Evolutionary conservation across 2,329 filamentous ascomycete species (phyloP).

Genomic region (Penicillium griseofulvum): DNA sequence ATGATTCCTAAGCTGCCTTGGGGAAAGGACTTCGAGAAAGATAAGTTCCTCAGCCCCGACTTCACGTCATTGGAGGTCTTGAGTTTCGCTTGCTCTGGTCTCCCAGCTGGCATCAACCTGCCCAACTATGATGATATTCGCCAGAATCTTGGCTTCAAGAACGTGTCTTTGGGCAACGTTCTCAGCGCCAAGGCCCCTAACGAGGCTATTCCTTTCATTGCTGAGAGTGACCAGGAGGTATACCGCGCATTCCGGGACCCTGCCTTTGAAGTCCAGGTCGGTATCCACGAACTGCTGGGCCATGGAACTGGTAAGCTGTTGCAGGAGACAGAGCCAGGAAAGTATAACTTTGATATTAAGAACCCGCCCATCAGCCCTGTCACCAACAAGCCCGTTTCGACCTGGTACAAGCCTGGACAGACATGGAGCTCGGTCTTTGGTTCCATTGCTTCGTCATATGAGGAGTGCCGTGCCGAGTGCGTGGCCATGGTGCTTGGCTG

Average conservation of each 20-base stretch:
- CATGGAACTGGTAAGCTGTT: constrained; percentile 93
- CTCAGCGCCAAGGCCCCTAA: constrained; percentile 86
- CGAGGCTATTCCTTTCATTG: constrained; percentile 89
- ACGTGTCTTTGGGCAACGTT: constrained; percentile 85
- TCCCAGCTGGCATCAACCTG: constrained; percentile 60
- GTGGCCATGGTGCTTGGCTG: constrained; percentile 89
- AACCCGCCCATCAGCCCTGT: constrained; percentile 81
- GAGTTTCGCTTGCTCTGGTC: constrained; percentile 68
- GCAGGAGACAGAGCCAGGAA: constrained; percentile 77
- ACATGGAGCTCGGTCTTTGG: constrained; percentile 95
- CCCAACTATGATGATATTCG: constrained; percentile 61
- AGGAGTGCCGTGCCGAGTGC: constrained; percentile 91
- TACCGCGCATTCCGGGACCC: constrained; percentile 81
- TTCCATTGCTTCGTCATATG: constrained; percentile 80
- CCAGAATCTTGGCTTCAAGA: constrained; percentile 65
- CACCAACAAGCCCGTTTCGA: constrained; percentile 71
- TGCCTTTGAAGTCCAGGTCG: constrained; percentile 93
- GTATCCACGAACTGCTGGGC: constrained; percentile 83
- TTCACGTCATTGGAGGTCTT: constrained; percentile 93
- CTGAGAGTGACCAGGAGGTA: constrained; percentile 70
- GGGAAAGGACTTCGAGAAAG: constrained; percentile 87
- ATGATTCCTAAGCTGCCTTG: constrained; percentile 91
- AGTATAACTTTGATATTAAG: constrained; percentile 82
- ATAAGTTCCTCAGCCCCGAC: constrained; percentile 90
- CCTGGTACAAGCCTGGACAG: constrained; percentile 92